Evolutionary conservation across 192 early-diverging fungal species (phyloP), one percentile per base, ranked within the genome.

Genomic region (Diversispora eburnea): DNA sequence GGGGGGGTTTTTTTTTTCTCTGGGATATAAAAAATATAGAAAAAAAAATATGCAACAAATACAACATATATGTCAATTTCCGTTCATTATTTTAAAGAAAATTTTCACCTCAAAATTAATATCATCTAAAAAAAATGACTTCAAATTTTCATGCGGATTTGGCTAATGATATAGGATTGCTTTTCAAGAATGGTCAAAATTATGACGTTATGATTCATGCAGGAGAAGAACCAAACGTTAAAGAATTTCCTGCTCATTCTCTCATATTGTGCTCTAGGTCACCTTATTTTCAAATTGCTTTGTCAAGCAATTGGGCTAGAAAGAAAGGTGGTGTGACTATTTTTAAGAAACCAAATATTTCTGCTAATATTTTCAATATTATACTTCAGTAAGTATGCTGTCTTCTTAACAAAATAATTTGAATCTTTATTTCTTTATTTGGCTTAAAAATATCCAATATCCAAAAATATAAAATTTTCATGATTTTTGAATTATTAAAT

Each of bases 311-410:
- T 52, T 12, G 51, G 51, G 51, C 51, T 0, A 52, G 51, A 52
- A 69, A 69, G 9, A 49, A 51, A 54, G 19, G 54, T 47, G 41
- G 46, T 5, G 48, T 39, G 8, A 25, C 9, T 5, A 47, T 54
- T 55, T 69, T 69, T 17, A 54, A 69, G 46, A 69, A 69, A 54
- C 48, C 67, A 3, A 69, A 69, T 47, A 54, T 69, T 54, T 55
- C 19, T 8, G 20, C 67, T 33, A 5, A 54, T 22, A 42, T 22
- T 15, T 69, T 69, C 41, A 46, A 69, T 22, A 4, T 69, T 1
- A 41, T 69, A 25, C 46, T 69, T 13, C 51, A 54, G 67, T 54
- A 55, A 25, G 49, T 69, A 22, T 47, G 9, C 0, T 7, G 3
- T 64, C 13, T 10, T 13, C 5, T 22, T 19, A 1, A 22, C 10